Conservation (phyloP, 78 protist species). For the Guillardia theta region DNA sequence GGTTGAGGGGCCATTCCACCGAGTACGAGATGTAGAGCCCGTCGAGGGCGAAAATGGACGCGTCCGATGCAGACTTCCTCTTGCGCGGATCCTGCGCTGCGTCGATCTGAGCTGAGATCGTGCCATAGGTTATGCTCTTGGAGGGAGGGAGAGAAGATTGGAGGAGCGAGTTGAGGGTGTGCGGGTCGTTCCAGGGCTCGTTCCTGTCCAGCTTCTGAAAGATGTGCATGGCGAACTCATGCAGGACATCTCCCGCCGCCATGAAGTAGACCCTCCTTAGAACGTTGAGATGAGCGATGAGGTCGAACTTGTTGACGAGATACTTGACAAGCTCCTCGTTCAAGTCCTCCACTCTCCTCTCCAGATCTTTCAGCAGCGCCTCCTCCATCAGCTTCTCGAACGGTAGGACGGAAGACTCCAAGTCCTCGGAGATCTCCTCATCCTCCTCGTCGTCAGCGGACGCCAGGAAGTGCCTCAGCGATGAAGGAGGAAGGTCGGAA, state of each 20-base stretch:
- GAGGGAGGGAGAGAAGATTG: neutral
- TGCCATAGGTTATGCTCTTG: neutral
- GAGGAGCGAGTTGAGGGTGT: neutral
- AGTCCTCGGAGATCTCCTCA: too few relatives aligned
- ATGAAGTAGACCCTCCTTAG: neutral
- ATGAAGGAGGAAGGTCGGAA: too few relatives aligned
- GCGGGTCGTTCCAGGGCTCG: neutral
- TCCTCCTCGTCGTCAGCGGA: too few relatives aligned
- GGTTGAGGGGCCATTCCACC: neutral
- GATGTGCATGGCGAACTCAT: neutral
- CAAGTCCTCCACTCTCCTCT: neutral
- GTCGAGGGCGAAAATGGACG: neutral
- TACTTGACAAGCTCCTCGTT: neutral
- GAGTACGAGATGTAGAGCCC: neutral
- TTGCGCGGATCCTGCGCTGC: neutral
- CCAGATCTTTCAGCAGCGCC: neutral
- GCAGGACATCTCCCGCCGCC: slow-evolving; percentile 14
- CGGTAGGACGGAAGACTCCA: too few relatives aligned
- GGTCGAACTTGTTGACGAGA: neutral
- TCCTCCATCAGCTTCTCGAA: neutral
- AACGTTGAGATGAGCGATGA: neutral
- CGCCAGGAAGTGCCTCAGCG: too few relatives aligned
- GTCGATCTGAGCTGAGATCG: neutral
- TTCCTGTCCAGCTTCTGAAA: neutral
- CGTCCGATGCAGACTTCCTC: too few relatives aligned